Percentiles rank a stretch among this genome's conserved stretches.
Conservation (phyloP, 352 stramenopile genomes). For the Pythium grandisporangium region DNA sequence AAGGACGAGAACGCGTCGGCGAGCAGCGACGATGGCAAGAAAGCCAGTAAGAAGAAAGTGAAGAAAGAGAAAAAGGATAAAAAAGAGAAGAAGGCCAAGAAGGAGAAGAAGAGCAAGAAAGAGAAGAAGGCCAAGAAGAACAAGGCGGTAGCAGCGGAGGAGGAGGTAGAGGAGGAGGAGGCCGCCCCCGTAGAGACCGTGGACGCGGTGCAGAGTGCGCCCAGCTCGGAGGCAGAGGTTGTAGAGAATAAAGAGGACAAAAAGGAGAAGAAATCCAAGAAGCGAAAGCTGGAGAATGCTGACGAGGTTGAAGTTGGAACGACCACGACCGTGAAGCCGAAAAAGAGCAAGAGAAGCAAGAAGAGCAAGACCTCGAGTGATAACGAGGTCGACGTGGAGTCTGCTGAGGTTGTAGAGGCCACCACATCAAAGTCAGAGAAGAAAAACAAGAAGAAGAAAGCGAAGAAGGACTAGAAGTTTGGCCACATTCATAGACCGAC, state of each 20-base stretch:
- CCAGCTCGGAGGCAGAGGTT: slow-evolving; percentile 4
- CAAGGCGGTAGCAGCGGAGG: neutral
- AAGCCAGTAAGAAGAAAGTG: slow-evolving; percentile 14
- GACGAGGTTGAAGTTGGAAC: too few species aligned
- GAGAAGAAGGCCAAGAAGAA: slow-evolving; percentile 19
- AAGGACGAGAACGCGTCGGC: slow-evolving; percentile 31
- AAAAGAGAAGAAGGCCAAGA: slow-evolving; percentile 3
- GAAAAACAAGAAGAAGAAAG: too few species aligned
- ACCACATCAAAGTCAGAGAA: too few species aligned
- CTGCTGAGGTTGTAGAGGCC: too few species aligned
- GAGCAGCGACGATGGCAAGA: slow-evolving; percentile 17
- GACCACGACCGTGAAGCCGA: too few species aligned
- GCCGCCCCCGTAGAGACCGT: too few species aligned
- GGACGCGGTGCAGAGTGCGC: too few species aligned
- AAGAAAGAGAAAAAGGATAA: slow-evolving; percentile 12
- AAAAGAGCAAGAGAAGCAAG: too few species aligned
- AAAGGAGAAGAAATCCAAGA: slow-evolving; percentile 44
- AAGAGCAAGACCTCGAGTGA: too few species aligned
- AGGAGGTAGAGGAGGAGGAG: neutral
- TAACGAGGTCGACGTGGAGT: too few species aligned
- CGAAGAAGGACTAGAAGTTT: too few species aligned
- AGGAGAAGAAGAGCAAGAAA: slow-evolving; percentile 15
- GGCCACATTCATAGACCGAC: too few species aligned
- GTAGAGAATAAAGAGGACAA: slow-evolving; percentile 16
- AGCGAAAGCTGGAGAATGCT: slow-evolving; percentile 56